These are phyloP conservation scores for Chlorophyllum brunneum DNA, from an alignment of 768 basidiomycete genomes.

Conservation along the genomic window DNA sequence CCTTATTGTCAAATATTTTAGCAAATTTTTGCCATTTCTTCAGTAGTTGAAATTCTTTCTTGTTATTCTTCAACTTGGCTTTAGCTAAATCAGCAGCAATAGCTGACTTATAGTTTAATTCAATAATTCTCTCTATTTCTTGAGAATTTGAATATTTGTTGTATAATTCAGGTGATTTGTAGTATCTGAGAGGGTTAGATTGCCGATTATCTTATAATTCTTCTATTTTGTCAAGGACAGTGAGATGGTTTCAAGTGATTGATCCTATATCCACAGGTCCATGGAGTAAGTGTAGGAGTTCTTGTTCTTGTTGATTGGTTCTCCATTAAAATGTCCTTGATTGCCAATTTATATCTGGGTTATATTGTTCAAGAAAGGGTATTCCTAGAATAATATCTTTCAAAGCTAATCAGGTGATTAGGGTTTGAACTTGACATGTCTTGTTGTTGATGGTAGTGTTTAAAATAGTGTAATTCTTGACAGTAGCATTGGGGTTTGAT, in stretches of 20 bases:
- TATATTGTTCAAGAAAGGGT: slow-evolving; percentile 7
- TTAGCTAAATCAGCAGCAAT: too few species aligned
- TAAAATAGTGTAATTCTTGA: not conserved
- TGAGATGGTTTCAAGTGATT: not conserved
- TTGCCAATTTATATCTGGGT: slow-evolving; percentile 14
- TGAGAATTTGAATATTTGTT: not conserved
- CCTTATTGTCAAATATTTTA: not conserved
- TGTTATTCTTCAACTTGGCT: too few species aligned
- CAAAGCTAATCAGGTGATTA: slow-evolving; percentile 11
- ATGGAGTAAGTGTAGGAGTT: not conserved
- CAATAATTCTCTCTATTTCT: too few species aligned
- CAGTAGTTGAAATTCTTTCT: not conserved
- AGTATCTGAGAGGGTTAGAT: not conserved
- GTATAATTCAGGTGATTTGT: not conserved
- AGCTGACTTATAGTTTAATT: too few species aligned
- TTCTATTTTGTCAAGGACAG: not conserved
- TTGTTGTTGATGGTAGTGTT: not conserved
- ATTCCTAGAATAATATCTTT: slow-evolving; percentile 12
- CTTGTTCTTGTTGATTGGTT: not conserved
- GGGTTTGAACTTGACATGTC: not conserved
- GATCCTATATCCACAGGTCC: not conserved
- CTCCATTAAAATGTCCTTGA: not conserved
- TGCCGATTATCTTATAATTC: not conserved
- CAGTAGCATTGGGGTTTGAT: not conserved
- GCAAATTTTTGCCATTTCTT: not conserved